Evolutionary conservation across 495 filamentous ascomycete genomes (phyloP).

Genomic region (Apiosordaria backusii): DNA sequence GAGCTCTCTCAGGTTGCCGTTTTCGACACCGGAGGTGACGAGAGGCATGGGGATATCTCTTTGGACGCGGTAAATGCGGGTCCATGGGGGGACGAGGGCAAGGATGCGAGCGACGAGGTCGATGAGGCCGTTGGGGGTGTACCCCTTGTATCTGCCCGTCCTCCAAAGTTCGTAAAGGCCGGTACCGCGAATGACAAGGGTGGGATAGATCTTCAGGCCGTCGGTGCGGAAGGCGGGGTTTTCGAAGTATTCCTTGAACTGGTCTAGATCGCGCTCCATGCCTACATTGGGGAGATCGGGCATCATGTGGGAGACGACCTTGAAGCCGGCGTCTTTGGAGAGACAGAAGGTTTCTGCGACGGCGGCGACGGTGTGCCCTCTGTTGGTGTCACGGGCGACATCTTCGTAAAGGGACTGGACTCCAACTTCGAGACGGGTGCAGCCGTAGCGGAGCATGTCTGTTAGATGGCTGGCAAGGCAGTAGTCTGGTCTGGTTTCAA

Average conservation of each 20-base stretch:
- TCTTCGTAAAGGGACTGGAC: conserved; percentile 98
- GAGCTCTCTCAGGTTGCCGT: conserved; percentile 91
- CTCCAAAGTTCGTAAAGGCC: conserved; percentile 97
- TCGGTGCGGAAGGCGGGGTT: conserved; percentile 97
- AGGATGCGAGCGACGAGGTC: conserved; percentile 94
- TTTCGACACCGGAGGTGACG: conserved; percentile 94
- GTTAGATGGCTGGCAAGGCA: conserved; percentile 88
- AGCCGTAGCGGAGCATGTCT: conserved; percentile 94
- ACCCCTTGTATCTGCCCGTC: conserved; percentile 95
- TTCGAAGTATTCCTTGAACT: conserved; percentile 97
- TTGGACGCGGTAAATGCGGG: conserved; percentile 96
- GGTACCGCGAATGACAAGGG: conserved; percentile 93
- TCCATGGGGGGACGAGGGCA: conserved; percentile 94
- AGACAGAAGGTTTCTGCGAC: conserved; percentile 93
- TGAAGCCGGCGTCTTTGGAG: conserved; percentile 96
- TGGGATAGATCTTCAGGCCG: conserved; percentile 96
- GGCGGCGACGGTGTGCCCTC: conserved; percentile 91
- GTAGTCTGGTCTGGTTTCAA: conserved; percentile 95
- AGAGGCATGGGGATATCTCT: conserved; percentile 98
- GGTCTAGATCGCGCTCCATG: conserved; percentile 94
- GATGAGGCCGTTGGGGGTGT: conserved; percentile 93
- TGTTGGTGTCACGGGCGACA: conserved; percentile 95
- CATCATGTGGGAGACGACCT: conserved; percentile 99
- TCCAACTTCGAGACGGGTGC: conserved; percentile 89
- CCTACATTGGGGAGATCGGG: conserved; percentile 96